Percentiles rank a stretch among this genome's conserved stretches.
phyloP scores from a whole-genome alignment of 148 eudicot species.

The Agrostemma githago region DNA sequence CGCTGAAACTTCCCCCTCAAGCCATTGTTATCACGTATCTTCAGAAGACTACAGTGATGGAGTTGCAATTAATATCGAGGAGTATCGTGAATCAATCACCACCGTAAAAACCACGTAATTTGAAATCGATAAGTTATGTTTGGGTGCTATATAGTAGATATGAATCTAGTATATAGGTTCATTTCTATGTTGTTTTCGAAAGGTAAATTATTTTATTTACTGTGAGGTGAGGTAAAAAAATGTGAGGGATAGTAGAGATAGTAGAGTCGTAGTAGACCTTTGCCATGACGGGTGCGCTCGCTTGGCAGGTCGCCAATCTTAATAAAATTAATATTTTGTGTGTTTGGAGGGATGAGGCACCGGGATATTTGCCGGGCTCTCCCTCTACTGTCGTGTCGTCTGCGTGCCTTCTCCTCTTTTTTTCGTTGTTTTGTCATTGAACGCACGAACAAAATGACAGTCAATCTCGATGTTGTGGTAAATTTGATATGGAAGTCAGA shows the following conservation, averaged over 20 bases:
- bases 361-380: conserved; percentile 30
- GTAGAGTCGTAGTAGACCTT: conserved; percentile 23
- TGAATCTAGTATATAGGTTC: conserved; percentile 13
- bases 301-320: conserved; percentile 32
- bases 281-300: conserved; percentile 41
- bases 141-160: not conserved
- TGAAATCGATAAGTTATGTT: conserved; percentile 2
- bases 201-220: not conserved
- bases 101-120: too few relatives aligned
- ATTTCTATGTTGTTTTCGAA: not conserved
- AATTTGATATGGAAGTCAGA: too few relatives aligned
- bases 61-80: too few relatives aligned
- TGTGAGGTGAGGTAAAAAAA: not conserved
- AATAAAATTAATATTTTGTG: conserved; percentile 17
- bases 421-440: not conserved
- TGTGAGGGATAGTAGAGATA: not conserved
- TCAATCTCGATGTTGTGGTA: too few relatives aligned
- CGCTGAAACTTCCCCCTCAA: too few relatives aligned
- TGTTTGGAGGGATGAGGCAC: conserved; percentile 25
- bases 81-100: too few relatives aligned
- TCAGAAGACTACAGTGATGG: too few relatives aligned
- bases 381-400: not conserved
- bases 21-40: too few relatives aligned
- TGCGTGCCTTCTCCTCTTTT: not conserved
- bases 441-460: too few relatives aligned